A percentile compares a stretch with the other conserved stretches of the same genome.
These are phyloP conservation scores for Oligophagozyma castellii DNA, from an alignment of 1,139 yeast genomes.

Conservation along the genomic window DNA sequence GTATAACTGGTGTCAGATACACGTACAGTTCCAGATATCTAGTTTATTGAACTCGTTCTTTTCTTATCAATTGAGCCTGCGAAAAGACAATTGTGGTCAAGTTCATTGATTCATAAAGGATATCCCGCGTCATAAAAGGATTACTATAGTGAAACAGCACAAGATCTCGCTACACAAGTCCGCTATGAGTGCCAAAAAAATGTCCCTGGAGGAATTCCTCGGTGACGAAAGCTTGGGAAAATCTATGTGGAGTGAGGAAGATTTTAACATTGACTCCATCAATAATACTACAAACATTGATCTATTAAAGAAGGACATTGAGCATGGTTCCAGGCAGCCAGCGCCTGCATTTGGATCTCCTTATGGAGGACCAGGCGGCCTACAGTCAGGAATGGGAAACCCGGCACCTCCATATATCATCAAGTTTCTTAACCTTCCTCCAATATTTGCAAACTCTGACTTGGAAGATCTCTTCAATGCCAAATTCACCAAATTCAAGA, in stretches of 20 bases:
- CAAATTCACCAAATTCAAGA: conserved; percentile 24
- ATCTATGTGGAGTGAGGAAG: conserved; percentile 24
- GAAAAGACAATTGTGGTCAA: no score
- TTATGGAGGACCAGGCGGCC: background rate
- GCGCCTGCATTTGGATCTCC: background rate
- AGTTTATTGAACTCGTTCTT: no score
- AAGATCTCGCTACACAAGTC: no score
- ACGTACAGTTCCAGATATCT: no score
- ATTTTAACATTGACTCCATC: conserved; percentile 18
- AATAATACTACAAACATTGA: conserved; percentile 17
- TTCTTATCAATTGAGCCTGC: no score
- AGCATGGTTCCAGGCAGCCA: background rate
- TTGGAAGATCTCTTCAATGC: conserved; percentile 27
- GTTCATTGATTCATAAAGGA: no score
- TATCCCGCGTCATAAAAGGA: no score
- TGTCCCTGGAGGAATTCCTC: conserved; percentile 25
- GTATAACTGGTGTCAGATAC: no score
- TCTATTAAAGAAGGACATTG: conserved; percentile 10
- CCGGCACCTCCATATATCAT: conserved; percentile 40
- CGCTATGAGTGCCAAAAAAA: no score
- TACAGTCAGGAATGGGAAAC: background rate
- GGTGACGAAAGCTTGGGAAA: conserved; percentile 24
- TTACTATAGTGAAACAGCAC: no score
- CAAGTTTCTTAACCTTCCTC: conserved; percentile 39
- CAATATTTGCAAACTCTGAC: conserved; percentile 24